These are phyloP conservation scores for Simplicillium aogashimaense DNA, from an alignment of 2,329 filamentous ascomycete genomes.

Conservation along the genomic window DNA sequence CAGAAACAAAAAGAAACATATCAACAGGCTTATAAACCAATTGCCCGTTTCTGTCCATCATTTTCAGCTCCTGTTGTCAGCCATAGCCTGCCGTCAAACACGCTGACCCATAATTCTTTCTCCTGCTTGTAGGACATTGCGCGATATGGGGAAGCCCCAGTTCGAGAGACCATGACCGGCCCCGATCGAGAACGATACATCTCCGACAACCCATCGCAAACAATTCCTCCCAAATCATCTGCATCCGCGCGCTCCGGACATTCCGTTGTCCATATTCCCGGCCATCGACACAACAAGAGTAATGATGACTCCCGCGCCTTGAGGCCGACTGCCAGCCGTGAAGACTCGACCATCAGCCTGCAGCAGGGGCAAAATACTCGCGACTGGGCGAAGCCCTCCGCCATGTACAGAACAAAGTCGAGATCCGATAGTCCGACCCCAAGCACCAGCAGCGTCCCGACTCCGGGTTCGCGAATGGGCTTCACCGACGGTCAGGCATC, in stretches of 20 bases:
- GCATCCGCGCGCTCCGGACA: constrained; percentile 51
- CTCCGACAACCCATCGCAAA: constrained; percentile 34
- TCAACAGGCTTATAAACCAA: no score
- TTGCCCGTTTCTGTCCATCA: no score
- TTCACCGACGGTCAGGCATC: constrained; percentile 47
- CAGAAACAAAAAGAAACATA: no score
- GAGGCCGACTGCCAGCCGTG: constrained; percentile 64
- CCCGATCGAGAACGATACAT: constrained; percentile 60
- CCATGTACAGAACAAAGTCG: constrained; percentile 36
- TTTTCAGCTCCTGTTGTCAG: no score
- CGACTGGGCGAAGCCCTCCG: constrained; percentile 38
- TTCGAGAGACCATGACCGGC: constrained; percentile 58
- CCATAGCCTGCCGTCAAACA: not conserved
- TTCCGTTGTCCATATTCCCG: constrained; percentile 54
- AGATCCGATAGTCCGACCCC: constrained; percentile 77
- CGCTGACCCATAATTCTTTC: not conserved
- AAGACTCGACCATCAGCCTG: constrained; percentile 52
- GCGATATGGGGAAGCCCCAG: constrained; percentile 67
- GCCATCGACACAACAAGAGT: constrained; percentile 61
- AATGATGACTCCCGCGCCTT: constrained; percentile 56
- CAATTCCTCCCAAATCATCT: constrained; percentile 48
- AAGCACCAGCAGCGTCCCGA: constrained; percentile 53
- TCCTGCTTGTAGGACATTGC: constrained; percentile 51
- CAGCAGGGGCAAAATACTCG: constrained; percentile 27
- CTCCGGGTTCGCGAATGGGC: constrained; percentile 35